Percentiles rank a stretch among this genome's conserved stretches.
Conservation (phyloP, 2,329 filamentous ascomycete genomes). For the Ophiocordyceps sinensis region DNA sequence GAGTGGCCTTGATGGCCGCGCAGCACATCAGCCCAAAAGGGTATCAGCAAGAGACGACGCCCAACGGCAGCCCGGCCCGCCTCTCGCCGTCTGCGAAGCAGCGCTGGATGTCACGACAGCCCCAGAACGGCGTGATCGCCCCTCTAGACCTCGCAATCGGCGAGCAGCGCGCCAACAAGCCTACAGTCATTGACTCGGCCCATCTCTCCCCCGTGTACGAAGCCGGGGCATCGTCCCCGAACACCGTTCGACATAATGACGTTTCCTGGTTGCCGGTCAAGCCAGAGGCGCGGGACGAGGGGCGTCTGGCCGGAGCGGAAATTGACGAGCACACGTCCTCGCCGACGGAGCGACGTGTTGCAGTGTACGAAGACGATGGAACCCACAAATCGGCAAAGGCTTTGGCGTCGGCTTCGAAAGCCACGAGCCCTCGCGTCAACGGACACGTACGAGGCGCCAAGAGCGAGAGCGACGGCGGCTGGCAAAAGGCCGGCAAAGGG, state of each 20-base stretch:
- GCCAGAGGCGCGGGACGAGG: slow-evolving; percentile 3
- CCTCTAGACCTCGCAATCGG: slow-evolving; percentile 40
- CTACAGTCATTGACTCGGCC: slow-evolving; percentile 24
- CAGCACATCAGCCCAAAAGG: slow-evolving; percentile 13
- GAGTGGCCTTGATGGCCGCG: slow-evolving; percentile 24
- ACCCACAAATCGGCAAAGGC: slow-evolving; percentile 10
- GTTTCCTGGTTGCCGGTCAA: slow-evolving; percentile 14
- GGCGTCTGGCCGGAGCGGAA: neutral
- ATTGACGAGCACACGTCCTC: neutral
- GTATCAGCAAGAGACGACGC: slow-evolving; percentile 17
- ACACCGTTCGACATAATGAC: slow-evolving; percentile 39
- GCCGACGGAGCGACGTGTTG: neutral
- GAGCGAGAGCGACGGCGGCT: slow-evolving; percentile 38
- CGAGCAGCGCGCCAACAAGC: slow-evolving; percentile 23
- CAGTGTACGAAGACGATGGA: slow-evolving; percentile 9
- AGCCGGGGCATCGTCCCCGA: slow-evolving; percentile 56
- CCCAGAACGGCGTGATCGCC: slow-evolving; percentile 35
- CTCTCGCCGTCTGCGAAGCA: slow-evolving; percentile 21
- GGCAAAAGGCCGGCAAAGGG: slow-evolving; percentile 44
- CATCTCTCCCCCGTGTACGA: slow-evolving; percentile 64
- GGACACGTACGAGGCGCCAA: slow-evolving; percentile 39
- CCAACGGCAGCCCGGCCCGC: slow-evolving; percentile 12
- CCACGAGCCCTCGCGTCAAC: slow-evolving; percentile 30
- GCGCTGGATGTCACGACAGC: slow-evolving; percentile 23
- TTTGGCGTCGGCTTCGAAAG: slow-evolving; percentile 13